Conservation (phyloP, 352 stramenopile species). For the Globisporangium barbulae region DNA sequence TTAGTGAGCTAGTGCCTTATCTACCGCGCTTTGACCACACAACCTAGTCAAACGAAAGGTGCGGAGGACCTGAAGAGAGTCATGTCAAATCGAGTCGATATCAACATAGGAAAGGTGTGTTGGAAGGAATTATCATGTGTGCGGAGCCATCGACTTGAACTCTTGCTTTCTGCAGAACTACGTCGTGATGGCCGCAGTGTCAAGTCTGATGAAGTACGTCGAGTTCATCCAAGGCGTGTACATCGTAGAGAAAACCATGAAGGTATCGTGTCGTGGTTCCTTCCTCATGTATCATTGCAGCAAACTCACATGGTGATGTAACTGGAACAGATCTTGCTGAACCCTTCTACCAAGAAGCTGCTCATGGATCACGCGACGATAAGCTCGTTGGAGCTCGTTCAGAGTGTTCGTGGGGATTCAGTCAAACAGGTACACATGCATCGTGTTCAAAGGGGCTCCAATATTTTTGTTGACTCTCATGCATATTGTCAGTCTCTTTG, state of each 20-base stretch:
- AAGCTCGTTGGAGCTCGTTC: slow-evolving; percentile 65
- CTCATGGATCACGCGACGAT: slow-evolving; percentile 86
- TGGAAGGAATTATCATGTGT: not conserved
- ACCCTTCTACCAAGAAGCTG: slow-evolving; percentile 65
- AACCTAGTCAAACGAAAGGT: slow-evolving; percentile 72
- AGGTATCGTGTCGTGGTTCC: slow-evolving; percentile 29
- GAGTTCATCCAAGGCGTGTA: slow-evolving; percentile 86
- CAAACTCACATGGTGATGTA: not conserved
- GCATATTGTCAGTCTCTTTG: slow-evolving; percentile 52
- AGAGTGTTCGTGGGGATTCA: slow-evolving; percentile 50
- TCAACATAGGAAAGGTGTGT: slow-evolving; percentile 71
- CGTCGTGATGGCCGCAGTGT: slow-evolving; percentile 75
- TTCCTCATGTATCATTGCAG: not conserved
- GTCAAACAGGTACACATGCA: slow-evolving; percentile 39
- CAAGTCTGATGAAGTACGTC: slow-evolving; percentile 83
- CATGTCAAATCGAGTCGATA: slow-evolving; percentile 78
- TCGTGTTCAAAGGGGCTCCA: not conserved
- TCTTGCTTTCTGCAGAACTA: slow-evolving; percentile 52
- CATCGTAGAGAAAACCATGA: slow-evolving; percentile 80
- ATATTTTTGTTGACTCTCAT: not conserved
- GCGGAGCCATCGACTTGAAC: not conserved
- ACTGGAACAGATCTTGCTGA: slow-evolving; percentile 57
- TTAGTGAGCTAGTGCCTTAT: not conserved
- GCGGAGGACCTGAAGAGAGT: slow-evolving; percentile 81
- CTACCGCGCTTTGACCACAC: not conserved